Percentiles rank a stretch among this genome's conserved stretches.
Conservation (phyloP, 371 early-diverging fungal genomes). For the Syncephalastrum contaminatum region DNA sequence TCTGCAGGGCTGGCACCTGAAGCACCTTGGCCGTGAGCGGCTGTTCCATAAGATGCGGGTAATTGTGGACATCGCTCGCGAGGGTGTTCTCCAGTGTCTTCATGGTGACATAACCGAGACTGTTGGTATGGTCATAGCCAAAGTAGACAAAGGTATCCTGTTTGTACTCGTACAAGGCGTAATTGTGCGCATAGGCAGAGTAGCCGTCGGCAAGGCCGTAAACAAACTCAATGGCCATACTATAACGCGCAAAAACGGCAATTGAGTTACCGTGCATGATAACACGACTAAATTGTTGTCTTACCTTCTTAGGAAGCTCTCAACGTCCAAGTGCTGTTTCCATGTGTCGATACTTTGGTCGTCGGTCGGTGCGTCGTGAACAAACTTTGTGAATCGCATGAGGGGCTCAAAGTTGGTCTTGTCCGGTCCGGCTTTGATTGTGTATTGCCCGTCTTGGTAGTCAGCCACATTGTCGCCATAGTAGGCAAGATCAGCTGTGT, state of each 20-base stretch:
- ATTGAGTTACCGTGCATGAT: too few species aligned
- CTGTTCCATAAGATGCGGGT: neutral
- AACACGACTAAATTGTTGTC: neutral
- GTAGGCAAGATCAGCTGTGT: constrained; percentile 16
- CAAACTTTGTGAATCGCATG: constrained; percentile 17
- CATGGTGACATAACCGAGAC: constrained; percentile 1
- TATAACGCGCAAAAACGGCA: constrained; percentile 1
- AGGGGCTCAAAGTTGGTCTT: constrained; percentile 7
- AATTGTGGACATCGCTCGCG: constrained; percentile 1
- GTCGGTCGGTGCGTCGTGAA: constrained; percentile 15
- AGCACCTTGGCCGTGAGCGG: constrained; percentile 2
- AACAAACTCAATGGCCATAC: constrained; percentile 25
- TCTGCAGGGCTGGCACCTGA: neutral
- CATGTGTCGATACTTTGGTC: constrained; percentile 7
- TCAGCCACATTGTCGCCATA: constrained; percentile 19
- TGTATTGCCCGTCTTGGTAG: constrained; percentile 17
- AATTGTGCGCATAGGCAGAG: constrained; percentile 19
- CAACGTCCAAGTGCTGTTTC: constrained; percentile 13
- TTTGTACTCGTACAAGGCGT: constrained; percentile 19
- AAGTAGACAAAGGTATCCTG: constrained; percentile 9
- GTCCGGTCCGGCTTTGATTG: constrained; percentile 9
- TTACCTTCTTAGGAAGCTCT: constrained; percentile 21
- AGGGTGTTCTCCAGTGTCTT: constrained; percentile 6
- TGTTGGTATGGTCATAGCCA: constrained; percentile 6
- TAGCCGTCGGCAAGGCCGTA: constrained; percentile 17